Evolutionary conservation across 192 early-diverging fungal genomes (phyloP).

Genomic region (Chytriomyces confervae): DNA sequence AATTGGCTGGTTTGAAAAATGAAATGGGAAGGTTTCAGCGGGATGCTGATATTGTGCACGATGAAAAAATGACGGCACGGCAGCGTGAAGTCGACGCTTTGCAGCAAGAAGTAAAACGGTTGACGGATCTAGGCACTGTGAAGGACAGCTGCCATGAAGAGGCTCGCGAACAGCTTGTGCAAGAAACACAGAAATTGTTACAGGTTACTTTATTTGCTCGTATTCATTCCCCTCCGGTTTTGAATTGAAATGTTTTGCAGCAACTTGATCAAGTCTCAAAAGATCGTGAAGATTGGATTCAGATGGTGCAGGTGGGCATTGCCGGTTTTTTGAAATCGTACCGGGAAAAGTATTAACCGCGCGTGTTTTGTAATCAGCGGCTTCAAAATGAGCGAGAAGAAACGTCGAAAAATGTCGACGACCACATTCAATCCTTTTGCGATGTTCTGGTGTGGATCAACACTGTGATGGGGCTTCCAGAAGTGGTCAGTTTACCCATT

Average conservation of each 20-base stretch:
- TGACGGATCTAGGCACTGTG: background rate
- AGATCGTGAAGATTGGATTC: constrained; percentile 3
- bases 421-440: constrained; percentile 3
- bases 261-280: background rate
- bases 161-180: background rate
- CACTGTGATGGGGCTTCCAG: constrained; percentile 6
- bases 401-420: background rate
- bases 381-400: constrained; percentile 2
- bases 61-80: background rate
- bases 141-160: background rate
- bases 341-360: background rate
- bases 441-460: constrained; percentile 24
- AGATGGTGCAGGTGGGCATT: background rate
- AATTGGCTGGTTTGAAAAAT: background rate
- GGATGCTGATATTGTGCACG: background rate
- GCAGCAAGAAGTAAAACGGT: background rate
- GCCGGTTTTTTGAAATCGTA: background rate
- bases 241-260: background rate
- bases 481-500: background rate
- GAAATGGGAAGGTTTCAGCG: constrained; percentile 2
- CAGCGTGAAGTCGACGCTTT: background rate
- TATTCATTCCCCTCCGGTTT: background rate
- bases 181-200: background rate
- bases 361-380: background rate
- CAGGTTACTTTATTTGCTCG: background rate